Evolutionary conservation across 1,284 basidiomycete species (phyloP), one percentile per base, ranked within the genome.

Genomic region (Leccinum pachyderme): DNA sequence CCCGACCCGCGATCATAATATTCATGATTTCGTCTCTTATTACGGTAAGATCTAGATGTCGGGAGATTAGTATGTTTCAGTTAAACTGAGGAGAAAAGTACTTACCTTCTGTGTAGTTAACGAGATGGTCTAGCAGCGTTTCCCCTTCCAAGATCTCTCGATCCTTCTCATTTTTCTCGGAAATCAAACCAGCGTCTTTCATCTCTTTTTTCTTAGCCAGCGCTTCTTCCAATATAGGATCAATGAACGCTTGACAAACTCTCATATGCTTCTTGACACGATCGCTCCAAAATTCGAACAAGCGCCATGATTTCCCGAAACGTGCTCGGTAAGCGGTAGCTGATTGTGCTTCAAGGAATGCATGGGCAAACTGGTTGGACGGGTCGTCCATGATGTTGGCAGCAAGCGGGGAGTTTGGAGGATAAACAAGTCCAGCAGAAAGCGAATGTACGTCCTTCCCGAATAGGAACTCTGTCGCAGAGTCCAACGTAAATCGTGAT

Each of bases 21-120:
- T 81, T 81, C 49, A 81, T 62, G n/a, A 75, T 75, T 61, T 81
- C 80, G 53, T 82, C 79, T 54, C 69, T 73, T 27, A 82, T 64
- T 18, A 79, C 65, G 6, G 65, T 64, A 12, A 58, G 66, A 52
- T 69, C 70, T 72, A 47, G 29, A 1, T 24, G 7, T 8, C 4
- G 22, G 18, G 4, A 27, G n/a, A 47, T 33, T 24, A 57, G 37
- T 18, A 1, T 3, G 3, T 47, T 18, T 47, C 22, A 27, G 28
- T 9, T 4, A 28, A 5, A 13, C 28, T 12, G 6, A 3, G 27
- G 2, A 52, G 2, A n/a, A 25, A 37, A 50, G 15, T 7, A 22
- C 48, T 50, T 52, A 54, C 69, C 68, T 52, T 70, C 63, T 1
- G 67, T 71, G 31, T 58, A 69, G 45, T 68, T 67, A 2, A 71